Evolutionary conservation across 371 early-diverging fungal species (phyloP), one percentile per base, ranked within the genome.

Genomic region (Chytridium lagenaria): DNA sequence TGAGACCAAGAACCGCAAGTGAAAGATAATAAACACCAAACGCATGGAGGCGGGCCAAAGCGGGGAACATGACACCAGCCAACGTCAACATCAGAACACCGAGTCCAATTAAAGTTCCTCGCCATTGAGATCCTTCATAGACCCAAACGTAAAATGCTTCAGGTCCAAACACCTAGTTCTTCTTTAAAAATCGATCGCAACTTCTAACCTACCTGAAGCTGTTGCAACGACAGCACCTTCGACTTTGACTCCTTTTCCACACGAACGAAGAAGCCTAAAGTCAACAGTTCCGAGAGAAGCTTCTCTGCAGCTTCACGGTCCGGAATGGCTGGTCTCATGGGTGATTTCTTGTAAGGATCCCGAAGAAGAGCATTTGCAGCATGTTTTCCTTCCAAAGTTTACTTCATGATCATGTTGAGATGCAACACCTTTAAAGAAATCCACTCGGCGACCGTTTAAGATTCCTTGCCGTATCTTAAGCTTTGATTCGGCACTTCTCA

Each of bases 31-130:
- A 96, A 5, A 94, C 94, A 76, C 93, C 94, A n/a, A n/a, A n/a
- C n/a, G n/a, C n/a, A n/a, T n/a, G n/a, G 55, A 89, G 79, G 50
- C 93, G 89, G 68, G 99, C 80, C n/a, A 86, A 80, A 16, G 87
- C 79, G 1, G 99, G 99, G 90, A 98, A 99, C 90, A 99, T 89
- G 49, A 98, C 99, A 40, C 94, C 94, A 1, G 93, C 92, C 49
- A 99, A 86, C 26, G 93, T 91, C 26, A 93, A 79, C 10, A 87
- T 78, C 26, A 99, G 86, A 30, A 98, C 82, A 3, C 85, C 89
- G 19, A 89, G 81, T 19, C 94, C 94, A 52, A 94, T 89, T 50
- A 97, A 77, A 61, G 91, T 90, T 44, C 88, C 84, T 77, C 86
- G 84, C 59, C 92, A 71, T 81, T 91, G 92, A 12, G 95, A 92